phyloP scores from a whole-genome alignment of 177 flowering plant species.

The Vitis hybrid region DNA sequence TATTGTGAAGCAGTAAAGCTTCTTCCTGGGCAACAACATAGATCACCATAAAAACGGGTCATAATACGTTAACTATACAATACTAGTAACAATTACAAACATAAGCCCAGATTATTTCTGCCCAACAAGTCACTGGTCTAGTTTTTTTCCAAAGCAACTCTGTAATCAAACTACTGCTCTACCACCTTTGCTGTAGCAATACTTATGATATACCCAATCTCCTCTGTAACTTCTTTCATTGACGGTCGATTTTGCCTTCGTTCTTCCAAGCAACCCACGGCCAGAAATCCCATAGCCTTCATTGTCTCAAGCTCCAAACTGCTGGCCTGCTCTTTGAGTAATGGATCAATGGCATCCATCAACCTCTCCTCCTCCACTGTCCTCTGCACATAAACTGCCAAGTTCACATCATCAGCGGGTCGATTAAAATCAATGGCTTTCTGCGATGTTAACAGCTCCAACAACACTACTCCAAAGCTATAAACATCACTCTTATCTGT shows the following conservation, averaged over 20 bases:
- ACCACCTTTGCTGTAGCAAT: constrained; percentile 16
- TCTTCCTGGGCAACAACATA: too few relatives aligned
- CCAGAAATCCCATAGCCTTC: constrained; percentile 48
- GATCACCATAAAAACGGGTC: too few relatives aligned
- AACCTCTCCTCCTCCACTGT: constrained; percentile 38
- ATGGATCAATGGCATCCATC: constrained; percentile 38
- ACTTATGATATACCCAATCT: constrained; percentile 43
- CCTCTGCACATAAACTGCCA: constrained; percentile 39
- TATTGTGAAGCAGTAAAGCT: too few relatives aligned
- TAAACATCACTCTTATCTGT: constrained; percentile 78
- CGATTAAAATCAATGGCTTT: constrained; percentile 59
- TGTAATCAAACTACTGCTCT: neutral
- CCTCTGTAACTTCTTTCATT: constrained; percentile 50
- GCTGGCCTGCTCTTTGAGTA: constrained; percentile 30
- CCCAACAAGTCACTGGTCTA: too few relatives aligned
- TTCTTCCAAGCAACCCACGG: constrained; percentile 49
- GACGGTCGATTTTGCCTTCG: constrained; percentile 52
- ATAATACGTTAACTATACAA: too few relatives aligned
- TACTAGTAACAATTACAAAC: too few relatives aligned
- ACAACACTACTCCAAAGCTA: constrained; percentile 62
- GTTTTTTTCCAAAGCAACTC: too few relatives aligned
- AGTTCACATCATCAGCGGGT: constrained; percentile 49
- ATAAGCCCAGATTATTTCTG: too few relatives aligned
- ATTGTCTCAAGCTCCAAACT: constrained; percentile 39
- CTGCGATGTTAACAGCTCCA: constrained; percentile 57